Percentiles rank a stretch among this genome's conserved stretches.
phyloP scores from a whole-genome alignment of 208 protist species.

The Angomonas deanei region DNA sequence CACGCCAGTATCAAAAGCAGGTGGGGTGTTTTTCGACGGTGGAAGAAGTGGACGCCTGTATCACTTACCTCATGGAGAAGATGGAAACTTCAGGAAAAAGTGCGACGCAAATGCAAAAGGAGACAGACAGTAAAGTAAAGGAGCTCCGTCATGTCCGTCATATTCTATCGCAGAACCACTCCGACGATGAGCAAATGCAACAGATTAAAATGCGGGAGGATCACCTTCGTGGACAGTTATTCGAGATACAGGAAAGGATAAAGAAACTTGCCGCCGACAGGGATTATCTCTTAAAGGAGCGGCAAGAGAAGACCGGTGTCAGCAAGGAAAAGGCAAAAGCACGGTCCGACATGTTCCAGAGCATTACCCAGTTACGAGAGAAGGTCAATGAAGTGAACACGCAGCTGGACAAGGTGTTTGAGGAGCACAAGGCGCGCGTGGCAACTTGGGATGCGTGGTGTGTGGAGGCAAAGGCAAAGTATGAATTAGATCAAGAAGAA shows the following conservation, averaged over 20 bases:
- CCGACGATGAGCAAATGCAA: not conserved
- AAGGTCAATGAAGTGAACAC: slow-evolving; percentile 36
- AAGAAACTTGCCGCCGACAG: slow-evolving; percentile 57
- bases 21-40: slow-evolving; percentile 58
- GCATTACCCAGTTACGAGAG: slow-evolving; percentile 40
- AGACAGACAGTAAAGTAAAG: not conserved
- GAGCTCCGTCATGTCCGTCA: not conserved
- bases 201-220: not conserved
- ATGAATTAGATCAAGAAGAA: slow-evolving; percentile 56
- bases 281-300: slow-evolving; percentile 36
- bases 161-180: not conserved
- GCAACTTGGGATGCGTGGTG: slow-evolving; percentile 61
- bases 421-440: slow-evolving; percentile 28
- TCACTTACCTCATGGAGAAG: slow-evolving; percentile 53
- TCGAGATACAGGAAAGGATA: slow-evolving; percentile 71
- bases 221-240: slow-evolving; percentile 13
- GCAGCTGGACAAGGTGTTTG: slow-evolving; percentile 41
- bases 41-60: slow-evolving; percentile 69
- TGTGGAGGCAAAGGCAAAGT: slow-evolving; percentile 49
- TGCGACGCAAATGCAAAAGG: not conserved
- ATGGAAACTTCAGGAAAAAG: slow-evolving; percentile 38
- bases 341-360: slow-evolving; percentile 44
- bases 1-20: slow-evolving; percentile 41
- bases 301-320: slow-evolving; percentile 17
- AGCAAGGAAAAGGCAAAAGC: slow-evolving; percentile 32